These are phyloP conservation scores for Leavenworthia alabamica DNA, from an alignment of 345 rosid species.

Conservation along the genomic window DNA sequence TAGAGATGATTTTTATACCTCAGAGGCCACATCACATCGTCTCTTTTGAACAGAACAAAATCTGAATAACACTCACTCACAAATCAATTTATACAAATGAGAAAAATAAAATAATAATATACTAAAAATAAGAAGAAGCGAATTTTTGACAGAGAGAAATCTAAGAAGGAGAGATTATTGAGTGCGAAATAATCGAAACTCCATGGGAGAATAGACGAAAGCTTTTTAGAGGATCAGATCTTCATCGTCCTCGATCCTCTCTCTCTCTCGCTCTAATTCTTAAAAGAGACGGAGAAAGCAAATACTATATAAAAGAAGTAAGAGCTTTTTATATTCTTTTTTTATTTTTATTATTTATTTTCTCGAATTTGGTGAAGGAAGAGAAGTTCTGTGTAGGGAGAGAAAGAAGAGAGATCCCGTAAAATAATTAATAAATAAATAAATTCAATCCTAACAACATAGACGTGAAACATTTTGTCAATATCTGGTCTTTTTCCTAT, in stretches of 20 bases:
- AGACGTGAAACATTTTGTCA: slow-evolving; percentile 81
- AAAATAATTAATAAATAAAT: background rate
- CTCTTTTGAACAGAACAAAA: slow-evolving; percentile 31
- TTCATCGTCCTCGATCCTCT: slow-evolving; percentile 61
- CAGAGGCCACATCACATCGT: slow-evolving; percentile 77
- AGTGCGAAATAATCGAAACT: slow-evolving; percentile 25
- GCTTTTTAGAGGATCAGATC: slow-evolving; percentile 37
- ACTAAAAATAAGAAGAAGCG: slow-evolving; percentile 9
- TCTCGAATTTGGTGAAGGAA: slow-evolving; percentile 23
- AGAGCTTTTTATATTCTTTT: slow-evolving; percentile 10
- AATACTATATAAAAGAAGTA: slow-evolving; percentile 31
- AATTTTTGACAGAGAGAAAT: slow-evolving; percentile 20
- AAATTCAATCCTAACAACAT: no score
- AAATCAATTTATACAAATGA: slow-evolving; percentile 25
- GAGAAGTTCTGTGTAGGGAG: slow-evolving; percentile 15
- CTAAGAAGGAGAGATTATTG: background rate
- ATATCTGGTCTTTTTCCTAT: slow-evolving; percentile 68
- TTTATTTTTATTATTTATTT: background rate
- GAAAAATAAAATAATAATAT: background rate
- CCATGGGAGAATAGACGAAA: slow-evolving; percentile 20
- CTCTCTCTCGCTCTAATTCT: slow-evolving; percentile 26
- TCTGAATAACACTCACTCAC: slow-evolving; percentile 24
- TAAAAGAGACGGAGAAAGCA: slow-evolving; percentile 23
- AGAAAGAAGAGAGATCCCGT: slow-evolving; percentile 61
- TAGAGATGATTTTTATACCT: slow-evolving; percentile 34